Evolutionary conservation across 768 basidiomycete genomes (phyloP).

Genomic region (Amanita rubescens): DNA sequence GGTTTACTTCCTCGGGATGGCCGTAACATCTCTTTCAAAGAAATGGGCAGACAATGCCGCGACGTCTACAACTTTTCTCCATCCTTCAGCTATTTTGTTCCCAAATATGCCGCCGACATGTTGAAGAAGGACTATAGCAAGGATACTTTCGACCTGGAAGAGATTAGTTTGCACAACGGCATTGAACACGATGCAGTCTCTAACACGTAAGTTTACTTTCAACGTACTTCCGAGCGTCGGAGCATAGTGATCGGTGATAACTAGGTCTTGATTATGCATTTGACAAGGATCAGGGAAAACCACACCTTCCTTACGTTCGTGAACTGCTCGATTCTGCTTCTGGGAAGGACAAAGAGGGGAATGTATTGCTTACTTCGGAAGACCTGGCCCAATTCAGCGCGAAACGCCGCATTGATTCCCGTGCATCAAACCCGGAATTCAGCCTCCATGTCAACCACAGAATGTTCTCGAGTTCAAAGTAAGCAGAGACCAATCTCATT

Average conservation of each 20-base stretch:
- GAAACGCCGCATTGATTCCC: constrained; percentile 37
- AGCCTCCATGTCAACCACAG: constrained; percentile 28
- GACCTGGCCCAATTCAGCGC: constrained; percentile 35
- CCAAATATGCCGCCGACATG: constrained; percentile 50
- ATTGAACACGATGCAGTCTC: constrained; percentile 67
- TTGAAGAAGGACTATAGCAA: constrained; percentile 47
- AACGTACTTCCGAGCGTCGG: not conserved
- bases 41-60: constrained; percentile 35
- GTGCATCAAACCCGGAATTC: constrained; percentile 32
- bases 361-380: constrained; percentile 24
- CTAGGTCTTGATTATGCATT: constrained; percentile 45
- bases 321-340: constrained; percentile 35
- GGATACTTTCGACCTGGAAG: constrained; percentile 58
- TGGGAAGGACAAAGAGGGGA: constrained; percentile 28
- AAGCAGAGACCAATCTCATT: constrained; percentile 10
- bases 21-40: constrained; percentile 56
- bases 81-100: constrained; percentile 61
- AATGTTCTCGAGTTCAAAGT: constrained; percentile 38
- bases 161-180: constrained; percentile 67
- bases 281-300: constrained; percentile 30
- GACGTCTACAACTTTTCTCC: constrained; percentile 64
- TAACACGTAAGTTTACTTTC: constrained; percentile 42
- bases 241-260: not conserved
- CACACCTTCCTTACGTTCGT: constrained; percentile 28
- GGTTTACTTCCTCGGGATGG: constrained; percentile 67